Evolutionary conservation across 2,329 filamentous ascomycete genomes (phyloP).

Genomic region (Arthroderma uncinatum): DNA sequence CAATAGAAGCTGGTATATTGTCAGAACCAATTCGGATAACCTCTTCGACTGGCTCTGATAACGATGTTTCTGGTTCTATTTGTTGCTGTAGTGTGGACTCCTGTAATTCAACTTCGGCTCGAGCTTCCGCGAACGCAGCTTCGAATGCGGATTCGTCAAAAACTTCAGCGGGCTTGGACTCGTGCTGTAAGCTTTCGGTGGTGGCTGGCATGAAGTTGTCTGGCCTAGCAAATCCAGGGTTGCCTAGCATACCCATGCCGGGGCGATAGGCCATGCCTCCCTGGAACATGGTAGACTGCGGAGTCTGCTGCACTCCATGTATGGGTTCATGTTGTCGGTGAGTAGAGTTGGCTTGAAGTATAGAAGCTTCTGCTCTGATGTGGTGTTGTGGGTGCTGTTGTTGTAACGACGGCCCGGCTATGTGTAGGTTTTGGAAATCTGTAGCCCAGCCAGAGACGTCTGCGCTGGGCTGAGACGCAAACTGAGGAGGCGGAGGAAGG

Average conservation of each 20-base stretch:
- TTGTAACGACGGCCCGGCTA: slow-evolving; percentile 32
- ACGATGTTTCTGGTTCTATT: neutral
- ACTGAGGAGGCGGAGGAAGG: slow-evolving; percentile 20
- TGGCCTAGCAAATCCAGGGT: neutral
- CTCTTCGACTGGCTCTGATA: slow-evolving; percentile 13
- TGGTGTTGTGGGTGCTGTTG: slow-evolving; percentile 42
- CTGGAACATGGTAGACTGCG: slow-evolving; percentile 11
- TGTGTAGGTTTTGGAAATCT: slow-evolving; percentile 37
- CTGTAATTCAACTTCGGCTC: slow-evolving; percentile 28
- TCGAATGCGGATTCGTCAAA: slow-evolving; percentile 39
- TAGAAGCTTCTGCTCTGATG: slow-evolving; percentile 30
- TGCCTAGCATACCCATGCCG: neutral
- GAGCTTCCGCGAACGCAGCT: slow-evolving; percentile 34
- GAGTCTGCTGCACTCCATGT: slow-evolving; percentile 25
- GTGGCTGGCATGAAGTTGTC: neutral
- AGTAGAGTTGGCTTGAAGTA: slow-evolving; percentile 22
- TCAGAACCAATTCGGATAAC: slow-evolving; percentile 35
- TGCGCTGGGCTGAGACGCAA: slow-evolving; percentile 20
- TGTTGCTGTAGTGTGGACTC: slow-evolving; percentile 14
- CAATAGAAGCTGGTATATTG: slow-evolving; percentile 28
- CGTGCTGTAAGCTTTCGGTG: neutral
- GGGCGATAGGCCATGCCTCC: slow-evolving; percentile 7
- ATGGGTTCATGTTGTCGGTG: slow-evolving; percentile 55
- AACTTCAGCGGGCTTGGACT: slow-evolving; percentile 16
- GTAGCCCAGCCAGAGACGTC: slow-evolving; percentile 31